phyloP scores from a whole-genome alignment of 495 filamentous ascomycete genomes.

The Polyplosphaeria fusca region DNA sequence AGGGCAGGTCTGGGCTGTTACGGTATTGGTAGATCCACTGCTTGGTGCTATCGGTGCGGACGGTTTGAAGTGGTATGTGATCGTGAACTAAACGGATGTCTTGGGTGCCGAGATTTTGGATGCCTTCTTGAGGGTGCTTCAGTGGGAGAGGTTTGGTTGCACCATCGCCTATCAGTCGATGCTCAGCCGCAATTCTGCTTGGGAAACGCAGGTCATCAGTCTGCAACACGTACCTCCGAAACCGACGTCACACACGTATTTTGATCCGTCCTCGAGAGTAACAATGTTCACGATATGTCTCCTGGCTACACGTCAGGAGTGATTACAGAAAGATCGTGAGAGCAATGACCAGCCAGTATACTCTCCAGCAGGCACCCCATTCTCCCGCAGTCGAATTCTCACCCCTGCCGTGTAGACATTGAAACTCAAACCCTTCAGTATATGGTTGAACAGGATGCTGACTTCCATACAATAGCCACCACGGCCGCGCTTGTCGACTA shows the following conservation, averaged over 20 bases:
- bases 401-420: constrained; percentile 29
- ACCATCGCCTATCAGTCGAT: no score
- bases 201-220: no score
- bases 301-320: no score
- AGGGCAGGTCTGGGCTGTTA: constrained; percentile 8
- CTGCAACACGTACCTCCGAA: no score
- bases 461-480: constrained; percentile 34
- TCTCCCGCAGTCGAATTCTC: constrained; percentile 23
- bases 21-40: constrained; percentile 36
- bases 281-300: constrained; percentile 35
- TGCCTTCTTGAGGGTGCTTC: neutral
- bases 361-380: constrained; percentile 23
- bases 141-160: constrained; percentile 31
- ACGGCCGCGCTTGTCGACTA: constrained; percentile 11
- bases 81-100: constrained; percentile 29
- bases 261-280: constrained; percentile 15
- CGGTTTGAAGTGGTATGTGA: constrained; percentile 27
- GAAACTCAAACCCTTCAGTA: constrained; percentile 26
- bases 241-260: constrained; percentile 67
- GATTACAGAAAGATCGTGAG: no score
- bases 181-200: no score
- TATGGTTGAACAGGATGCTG: constrained; percentile 31
- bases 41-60: constrained; percentile 4
- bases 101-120: constrained; percentile 28
- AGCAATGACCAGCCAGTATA: constrained; percentile 34